Evolutionary conservation across 805 yeast genomes (phyloP).

Genomic region (Schwanniomyces polymorphus): DNA sequence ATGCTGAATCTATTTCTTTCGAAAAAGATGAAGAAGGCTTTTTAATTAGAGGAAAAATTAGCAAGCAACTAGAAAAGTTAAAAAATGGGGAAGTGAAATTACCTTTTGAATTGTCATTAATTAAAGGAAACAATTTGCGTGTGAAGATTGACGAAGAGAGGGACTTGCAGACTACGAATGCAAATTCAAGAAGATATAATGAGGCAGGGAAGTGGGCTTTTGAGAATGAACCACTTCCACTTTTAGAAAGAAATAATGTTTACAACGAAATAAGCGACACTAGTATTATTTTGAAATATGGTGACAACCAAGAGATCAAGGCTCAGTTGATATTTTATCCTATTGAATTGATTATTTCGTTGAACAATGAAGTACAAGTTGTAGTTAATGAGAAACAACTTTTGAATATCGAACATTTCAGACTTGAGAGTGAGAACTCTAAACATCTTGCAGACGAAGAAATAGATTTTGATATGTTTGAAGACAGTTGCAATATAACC

Average conservation of each 20-base stretch:
- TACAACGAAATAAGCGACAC: too few species aligned
- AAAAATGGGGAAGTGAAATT: constrained; percentile 32
- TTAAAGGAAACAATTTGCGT: constrained; percentile 58
- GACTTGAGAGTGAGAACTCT: constrained; percentile 39
- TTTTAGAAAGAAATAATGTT: not conserved
- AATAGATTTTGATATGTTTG: constrained; percentile 62
- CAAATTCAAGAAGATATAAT: constrained; percentile 50
- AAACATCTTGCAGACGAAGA: constrained; percentile 57
- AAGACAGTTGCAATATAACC: constrained; percentile 70
- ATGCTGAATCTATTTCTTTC: constrained; percentile 13
- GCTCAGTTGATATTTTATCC: constrained; percentile 48
- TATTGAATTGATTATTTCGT: constrained; percentile 49
- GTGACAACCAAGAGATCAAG: constrained; percentile 34
- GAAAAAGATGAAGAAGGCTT: constrained; percentile 16
- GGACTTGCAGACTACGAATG: constrained; percentile 19
- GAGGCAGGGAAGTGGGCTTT: constrained; percentile 65
- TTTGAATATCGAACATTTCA: constrained; percentile 80
- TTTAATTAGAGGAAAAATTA: constrained; percentile 44
- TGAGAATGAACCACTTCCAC: constrained; percentile 12
- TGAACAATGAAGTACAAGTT: constrained; percentile 48
- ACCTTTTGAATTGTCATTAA: constrained; percentile 56
- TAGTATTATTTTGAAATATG: constrained; percentile 25
- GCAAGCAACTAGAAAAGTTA: constrained; percentile 35
- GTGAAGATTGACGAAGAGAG: constrained; percentile 66
- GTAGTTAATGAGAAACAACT: constrained; percentile 68